These are phyloP conservation scores for Beauveria brongniartii DNA, from an alignment of 2,329 filamentous ascomycete species.

Conservation along the genomic window DNA sequence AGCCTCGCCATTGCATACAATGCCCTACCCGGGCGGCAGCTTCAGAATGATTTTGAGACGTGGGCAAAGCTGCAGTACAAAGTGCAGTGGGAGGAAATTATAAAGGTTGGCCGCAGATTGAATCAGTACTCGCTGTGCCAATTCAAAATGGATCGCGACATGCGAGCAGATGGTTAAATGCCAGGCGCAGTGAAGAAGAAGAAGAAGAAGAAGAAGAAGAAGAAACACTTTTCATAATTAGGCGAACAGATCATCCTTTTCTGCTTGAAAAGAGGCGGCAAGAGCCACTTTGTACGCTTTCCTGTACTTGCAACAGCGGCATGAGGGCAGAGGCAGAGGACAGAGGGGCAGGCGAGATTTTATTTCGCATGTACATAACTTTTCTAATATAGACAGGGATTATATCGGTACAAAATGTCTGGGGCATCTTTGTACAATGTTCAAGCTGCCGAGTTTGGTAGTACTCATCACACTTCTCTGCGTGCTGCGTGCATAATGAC, in stretches of 20 bases:
- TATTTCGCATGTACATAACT: background rate
- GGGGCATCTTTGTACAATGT: too few species aligned
- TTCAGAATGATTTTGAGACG: slow-evolving; percentile 61
- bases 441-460: too few species aligned
- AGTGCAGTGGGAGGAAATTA: slow-evolving; percentile 59
- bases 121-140: slow-evolving; percentile 37
- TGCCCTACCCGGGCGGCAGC: slow-evolving; percentile 54
- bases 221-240: background rate
- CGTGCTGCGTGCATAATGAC: slow-evolving; percentile 1
- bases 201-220: too few species aligned
- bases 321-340: background rate
- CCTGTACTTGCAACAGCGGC: background rate
- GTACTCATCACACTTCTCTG: background rate
- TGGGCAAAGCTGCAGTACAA: slow-evolving; percentile 68
- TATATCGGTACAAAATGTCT: too few species aligned
- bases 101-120: slow-evolving; percentile 40
- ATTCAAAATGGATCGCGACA: slow-evolving; percentile 41
- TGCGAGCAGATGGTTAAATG: slow-evolving; percentile 28
- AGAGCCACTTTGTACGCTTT: background rate
- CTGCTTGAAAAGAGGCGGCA: background rate
- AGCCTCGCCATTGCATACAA: slow-evolving; percentile 45
- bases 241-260: background rate
- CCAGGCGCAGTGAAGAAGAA: background rate
- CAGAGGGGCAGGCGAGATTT: background rate
- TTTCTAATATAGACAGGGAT: too few species aligned